Evolutionary conservation across 768 basidiomycete species (phyloP), one percentile per base, ranked within the genome.

Genomic region (Tulasnella calospora): DNA sequence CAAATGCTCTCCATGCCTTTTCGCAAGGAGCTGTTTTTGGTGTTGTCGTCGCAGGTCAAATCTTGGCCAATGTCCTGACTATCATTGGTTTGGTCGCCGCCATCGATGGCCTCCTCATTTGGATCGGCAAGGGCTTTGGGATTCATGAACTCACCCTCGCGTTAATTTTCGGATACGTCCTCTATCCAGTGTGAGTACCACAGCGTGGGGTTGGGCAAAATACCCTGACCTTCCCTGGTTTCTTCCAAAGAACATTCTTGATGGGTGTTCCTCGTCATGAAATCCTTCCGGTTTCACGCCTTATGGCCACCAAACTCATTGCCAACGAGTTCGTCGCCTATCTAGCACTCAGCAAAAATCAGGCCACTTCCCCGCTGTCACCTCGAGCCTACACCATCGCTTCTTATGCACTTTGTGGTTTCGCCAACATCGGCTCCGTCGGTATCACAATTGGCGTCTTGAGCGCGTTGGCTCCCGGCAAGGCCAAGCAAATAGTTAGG

Each of bases 271-370:
- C 94, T 1, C 90, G 90, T 47, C 80, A 82, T n/a, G 95, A 96
- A 84, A 94, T 97, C 81, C 86, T 96, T 70, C 87, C 86, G 44
- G 94, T 97, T 46, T 88, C 94, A 30, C 89, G 91, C 81, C 88
- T 96, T 21, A 90, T 97, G 80, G 94, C 92, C 23, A 92, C 91
- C 40, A 97, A 97, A 85, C 88, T 97, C 79, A 87, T 96, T 72
- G 94, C 92, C 78, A 95, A 94, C 82, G 94, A 96, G 83, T 95
- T 95, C 81, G 90, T 90, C 57, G 94, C 92, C 4, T 95, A 95
- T 85, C 78, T 84, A 30, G 87, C 87, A 40, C 82, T 85, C 55
- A 80, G 83, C 80, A 84, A 84, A 12, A 87, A 94, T 74, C 87
- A 90, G 79, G 84, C 85, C 1, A 83, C 85, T 33, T 84, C 87